These are phyloP conservation scores for Cladophialophora immunda DNA, from an alignment of 2,329 filamentous ascomycete species.

Conservation along the genomic window DNA sequence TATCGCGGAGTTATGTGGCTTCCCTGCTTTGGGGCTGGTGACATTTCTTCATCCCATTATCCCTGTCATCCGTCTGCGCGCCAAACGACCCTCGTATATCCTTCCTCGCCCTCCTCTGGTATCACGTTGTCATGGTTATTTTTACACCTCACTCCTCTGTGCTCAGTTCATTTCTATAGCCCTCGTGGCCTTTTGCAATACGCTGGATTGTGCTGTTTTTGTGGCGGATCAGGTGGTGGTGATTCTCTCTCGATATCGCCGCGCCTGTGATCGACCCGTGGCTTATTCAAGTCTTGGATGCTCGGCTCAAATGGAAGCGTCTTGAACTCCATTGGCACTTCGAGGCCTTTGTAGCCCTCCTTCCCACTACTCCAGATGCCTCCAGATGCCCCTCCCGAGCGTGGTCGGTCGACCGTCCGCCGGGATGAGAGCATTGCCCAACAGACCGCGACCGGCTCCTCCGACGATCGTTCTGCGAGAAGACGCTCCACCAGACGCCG, in stretches of 20 bases:
- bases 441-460: slow-evolving; percentile 1
- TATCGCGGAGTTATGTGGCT: too few relatives aligned
- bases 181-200: background rate
- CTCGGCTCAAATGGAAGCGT: background rate
- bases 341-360: background rate
- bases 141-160: background rate
- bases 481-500: slow-evolving; percentile 2
- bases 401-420: slow-evolving; percentile 17
- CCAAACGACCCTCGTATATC: background rate
- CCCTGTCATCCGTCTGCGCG: background rate
- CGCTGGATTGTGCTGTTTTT: background rate
- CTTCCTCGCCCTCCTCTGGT: background rate
- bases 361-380: slow-evolving; percentile 11
- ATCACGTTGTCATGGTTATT: slow-evolving; percentile 5
- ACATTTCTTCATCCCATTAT: background rate
- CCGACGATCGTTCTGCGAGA: background rate
- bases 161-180: background rate
- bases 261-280: background rate
- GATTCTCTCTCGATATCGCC: background rate
- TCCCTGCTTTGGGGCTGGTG: background rate
- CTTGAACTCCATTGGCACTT: background rate
- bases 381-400: background rate
- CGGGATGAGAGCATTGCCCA: slow-evolving; percentile 16
- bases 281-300: background rate
- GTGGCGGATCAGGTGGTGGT: background rate